A percentile compares a stretch with the other conserved stretches of the same genome.
Evolutionary conservation across 1,284 basidiomycete species (phyloP).

Genomic region (Irpex sp.): DNA sequence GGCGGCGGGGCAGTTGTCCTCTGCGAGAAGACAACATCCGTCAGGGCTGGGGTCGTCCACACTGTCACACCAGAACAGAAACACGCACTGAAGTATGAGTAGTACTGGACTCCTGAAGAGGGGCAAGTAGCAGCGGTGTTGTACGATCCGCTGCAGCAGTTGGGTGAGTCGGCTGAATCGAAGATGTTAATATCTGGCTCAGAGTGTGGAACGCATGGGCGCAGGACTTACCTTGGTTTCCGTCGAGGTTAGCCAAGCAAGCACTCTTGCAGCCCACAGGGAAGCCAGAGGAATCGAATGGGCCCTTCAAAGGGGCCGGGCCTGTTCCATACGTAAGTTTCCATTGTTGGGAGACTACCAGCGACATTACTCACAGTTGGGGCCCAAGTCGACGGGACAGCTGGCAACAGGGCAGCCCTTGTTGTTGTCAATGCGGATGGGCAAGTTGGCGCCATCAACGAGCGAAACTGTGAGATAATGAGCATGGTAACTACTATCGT

Average conservation of each 20-base stretch:
- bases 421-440: constrained; percentile 37
- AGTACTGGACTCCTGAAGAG: constrained; percentile 35
- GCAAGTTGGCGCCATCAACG: constrained; percentile 41
- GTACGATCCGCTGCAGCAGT: constrained; percentile 44
- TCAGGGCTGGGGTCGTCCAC: not conserved
- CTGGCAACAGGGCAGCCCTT: constrained; percentile 36
- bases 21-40: constrained; percentile 19
- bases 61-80: not conserved
- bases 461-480: constrained; percentile 27
- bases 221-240: constrained; percentile 25
- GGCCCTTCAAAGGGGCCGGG: constrained; percentile 33
- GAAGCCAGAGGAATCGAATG: constrained; percentile 33
- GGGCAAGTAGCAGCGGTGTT: constrained; percentile 41
- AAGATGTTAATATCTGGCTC: not conserved
- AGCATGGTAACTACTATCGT: not conserved
- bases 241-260: constrained; percentile 36
- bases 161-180: constrained; percentile 27
- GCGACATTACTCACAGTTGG: constrained; percentile 24
- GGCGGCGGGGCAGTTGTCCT: constrained; percentile 41
- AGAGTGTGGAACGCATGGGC: not conserved
- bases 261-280: constrained; percentile 43
- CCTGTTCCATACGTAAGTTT: constrained; percentile 19
- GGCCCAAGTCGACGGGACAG: constrained; percentile 41
- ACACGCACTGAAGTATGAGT: constrained; percentile 43
- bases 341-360: not conserved